Base-by-base conservation (phyloP, 148 eudicot species). In the Polygonum aviculare region DNA sequence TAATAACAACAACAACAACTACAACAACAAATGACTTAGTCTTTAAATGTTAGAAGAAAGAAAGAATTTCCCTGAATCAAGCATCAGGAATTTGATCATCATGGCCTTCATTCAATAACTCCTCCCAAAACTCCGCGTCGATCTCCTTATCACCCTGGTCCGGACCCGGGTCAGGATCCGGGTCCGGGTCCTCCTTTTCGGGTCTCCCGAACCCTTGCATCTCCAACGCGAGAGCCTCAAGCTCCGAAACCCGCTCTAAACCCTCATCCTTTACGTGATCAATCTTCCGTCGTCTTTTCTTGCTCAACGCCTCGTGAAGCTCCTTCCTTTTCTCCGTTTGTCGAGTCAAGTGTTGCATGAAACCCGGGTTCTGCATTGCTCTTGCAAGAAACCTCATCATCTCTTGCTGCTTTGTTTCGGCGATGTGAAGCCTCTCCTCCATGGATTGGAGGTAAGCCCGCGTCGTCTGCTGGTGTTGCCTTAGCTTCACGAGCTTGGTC, bases 71-170 rank as follows among this genome's bases (percentile, higher is more conserved):
- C 63, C 63, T 57, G 63, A 57, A 21, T 19, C 8, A 57, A 5
- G 33, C 16, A 51, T 51, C n/a, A 15, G 57, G 57, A 21, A 21
- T 57, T 22, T 57, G 33, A 57, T 63, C 18, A 31, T 63, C 69
- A 31, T 63, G 69, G 7, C 39, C 69, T 63, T 92, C 92, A 47
- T 63, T 92, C 54, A 94, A 51, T 26, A 95, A 77, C 63, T 95
- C 97, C 44, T 92, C 97, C 98, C 97, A 95, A 74, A 95, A 95
- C 16, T 87, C 94, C 38, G 88, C 94, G 67, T 92, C 98, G 35
- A 90, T 87, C 57, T 86, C 90, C 75, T 84, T 89, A 39, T 49
- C 80, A 7, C 70, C 79, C 7, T 45, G 83, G 26, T 76, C 78
- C 16, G 52, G 81, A 16, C 4, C 72, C 18, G 16, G 12, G 16